Base-by-base conservation (phyloP, 106 monocot species). In the Vanilla planifolia region DNA sequence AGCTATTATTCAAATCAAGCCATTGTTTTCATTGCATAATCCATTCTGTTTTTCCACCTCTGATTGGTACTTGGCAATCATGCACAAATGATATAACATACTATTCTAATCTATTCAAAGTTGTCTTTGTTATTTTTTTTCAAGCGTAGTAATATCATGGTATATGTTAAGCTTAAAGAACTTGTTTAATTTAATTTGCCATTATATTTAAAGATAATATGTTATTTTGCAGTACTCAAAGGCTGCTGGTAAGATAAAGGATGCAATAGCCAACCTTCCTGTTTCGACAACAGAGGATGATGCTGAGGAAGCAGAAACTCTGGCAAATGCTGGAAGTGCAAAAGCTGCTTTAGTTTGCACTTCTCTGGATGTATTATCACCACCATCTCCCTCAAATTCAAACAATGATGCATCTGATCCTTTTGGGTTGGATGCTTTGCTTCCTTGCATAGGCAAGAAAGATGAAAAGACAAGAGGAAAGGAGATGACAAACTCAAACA, bases 211-310 rank as follows among this genome's bases (percentile, higher is more conserved):
- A n/a, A n/a, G n/a, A n/a, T n/a, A n/a, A n/a, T n/a, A n/a, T n/a
- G n/a, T n/a, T n/a, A n/a, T n/a, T 60, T 52, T 73, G 32, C 53
- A 98, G 98, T 98, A 79, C 45, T 84, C 98, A 45, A 98, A 88
- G 74, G 79, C 88, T 61, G 92, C 89, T 55, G 85, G 81, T 30
- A 98, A 88, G 71, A 88, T 98, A 40, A 98, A 92, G 73, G 92
- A 98, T 57, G 85, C 84, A 6, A 88, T 98, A 73, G 73, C 73
- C 17, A 78, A 70, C 40, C 88, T 98, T 8, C 88, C 98, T 17
- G 21, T 30, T 9, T 75, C 92, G 21, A 88, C 92, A 17, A 53
- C 33, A 30, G 88, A 82, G 20, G 98, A 98, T 59, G 92, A 98
- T 50, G 55, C 62, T 1, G 88, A 92, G 29, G 98, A 98, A 75